phyloP scores from a whole-genome alignment of 805 yeast species.

The Lachancea sp. region DNA sequence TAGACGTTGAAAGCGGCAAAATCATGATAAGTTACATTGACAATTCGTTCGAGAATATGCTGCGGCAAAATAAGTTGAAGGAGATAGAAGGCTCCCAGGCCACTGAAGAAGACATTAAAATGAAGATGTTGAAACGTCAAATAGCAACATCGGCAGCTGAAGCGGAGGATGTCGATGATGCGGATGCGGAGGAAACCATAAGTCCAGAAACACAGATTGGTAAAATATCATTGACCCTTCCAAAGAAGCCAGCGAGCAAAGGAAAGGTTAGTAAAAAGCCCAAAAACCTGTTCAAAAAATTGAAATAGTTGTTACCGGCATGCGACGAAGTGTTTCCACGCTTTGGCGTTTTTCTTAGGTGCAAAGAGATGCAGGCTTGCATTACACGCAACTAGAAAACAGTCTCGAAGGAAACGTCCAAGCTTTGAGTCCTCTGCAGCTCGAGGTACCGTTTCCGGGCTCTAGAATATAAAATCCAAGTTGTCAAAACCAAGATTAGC shows the following conservation, averaged over 20 bases:
- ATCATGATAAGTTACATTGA: conserved; percentile 49
- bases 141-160: conserved; percentile 31
- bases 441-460: conserved; percentile 35
- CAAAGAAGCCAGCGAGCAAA: background rate
- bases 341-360: too few relatives aligned
- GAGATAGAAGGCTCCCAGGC: conserved; percentile 34
- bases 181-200: background rate
- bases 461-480: conserved; percentile 59
- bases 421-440: conserved; percentile 21
- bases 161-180: background rate
- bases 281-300: conserved; percentile 7
- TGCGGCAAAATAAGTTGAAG: conserved; percentile 35
- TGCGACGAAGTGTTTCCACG: background rate
- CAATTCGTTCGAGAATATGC: conserved; percentile 42
- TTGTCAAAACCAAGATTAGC: conserved; percentile 48
- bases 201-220: background rate
- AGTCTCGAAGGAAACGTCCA: conserved; percentile 8
- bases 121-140: conserved; percentile 44
- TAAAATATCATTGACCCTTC: conserved; percentile 4
- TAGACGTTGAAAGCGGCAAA: conserved; percentile 31
- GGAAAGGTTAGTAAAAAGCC: conserved; percentile 7
- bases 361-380: too few relatives aligned
- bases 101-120: conserved; percentile 43
- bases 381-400: background rate
- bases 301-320: background rate